Evolutionary conservation across 345 rosid genomes (phyloP).

Genomic region (Euphorbia lathyris): DNA sequence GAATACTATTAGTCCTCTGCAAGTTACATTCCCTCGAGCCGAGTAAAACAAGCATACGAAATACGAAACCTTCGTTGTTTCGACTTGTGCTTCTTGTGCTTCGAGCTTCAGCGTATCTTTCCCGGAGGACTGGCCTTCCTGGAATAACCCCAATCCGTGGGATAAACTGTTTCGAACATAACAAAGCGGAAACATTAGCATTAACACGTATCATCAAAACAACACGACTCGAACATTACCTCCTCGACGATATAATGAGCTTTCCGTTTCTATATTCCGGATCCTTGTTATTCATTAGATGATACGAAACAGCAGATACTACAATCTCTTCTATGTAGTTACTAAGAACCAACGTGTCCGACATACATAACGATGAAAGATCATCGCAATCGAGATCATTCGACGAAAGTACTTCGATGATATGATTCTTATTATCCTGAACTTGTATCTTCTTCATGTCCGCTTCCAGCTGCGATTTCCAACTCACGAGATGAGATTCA

Average conservation of each 20-base stretch:
- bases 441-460: slow-evolving; percentile 94
- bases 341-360: slow-evolving; percentile 67
- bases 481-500: slow-evolving; percentile 71
- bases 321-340: slow-evolving; percentile 88
- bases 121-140: slow-evolving; percentile 53
- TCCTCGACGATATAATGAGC: slow-evolving; percentile 69
- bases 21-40: slow-evolving; percentile 3
- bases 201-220: background rate
- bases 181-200: slow-evolving; percentile 7
- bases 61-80: slow-evolving; percentile 35
- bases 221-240: slow-evolving; percentile 32
- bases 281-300: slow-evolving; percentile 76
- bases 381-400: slow-evolving; percentile 92
- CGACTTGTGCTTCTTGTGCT: slow-evolving; percentile 45
- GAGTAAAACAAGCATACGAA: background rate
- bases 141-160: slow-evolving; percentile 79
- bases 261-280: slow-evolving; percentile 83
- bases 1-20: background rate
- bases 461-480: slow-evolving; percentile 88
- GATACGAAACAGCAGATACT: slow-evolving; percentile 82
- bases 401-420: slow-evolving; percentile 81
- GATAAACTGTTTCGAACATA: slow-evolving; percentile 55
- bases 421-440: slow-evolving; percentile 84
- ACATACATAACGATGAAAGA: slow-evolving; percentile 61
- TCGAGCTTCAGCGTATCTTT: slow-evolving; percentile 49